phyloP scores from a whole-genome alignment of 208 protist species.

The Crithidia expoeki region DNA sequence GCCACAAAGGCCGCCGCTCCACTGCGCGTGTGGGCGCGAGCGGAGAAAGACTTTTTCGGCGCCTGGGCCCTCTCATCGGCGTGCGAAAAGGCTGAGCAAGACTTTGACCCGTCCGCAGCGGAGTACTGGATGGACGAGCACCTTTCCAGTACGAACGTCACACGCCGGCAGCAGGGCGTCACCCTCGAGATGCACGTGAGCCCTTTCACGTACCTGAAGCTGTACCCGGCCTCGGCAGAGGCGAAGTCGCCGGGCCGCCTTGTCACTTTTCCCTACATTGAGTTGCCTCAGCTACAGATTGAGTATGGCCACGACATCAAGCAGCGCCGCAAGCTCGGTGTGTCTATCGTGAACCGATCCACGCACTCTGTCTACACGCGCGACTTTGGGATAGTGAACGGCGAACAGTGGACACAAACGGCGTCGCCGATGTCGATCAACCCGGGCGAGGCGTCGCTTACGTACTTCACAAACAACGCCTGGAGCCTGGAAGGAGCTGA shows the following conservation, averaged over 20 bases:
- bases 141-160: slow-evolving; percentile 25
- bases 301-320: slow-evolving; percentile 53
- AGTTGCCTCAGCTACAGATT: slow-evolving; percentile 53
- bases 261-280: slow-evolving; percentile 41
- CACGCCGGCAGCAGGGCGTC: slow-evolving; percentile 40
- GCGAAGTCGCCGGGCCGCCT: not conserved
- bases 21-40: slow-evolving; percentile 72
- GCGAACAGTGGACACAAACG: slow-evolving; percentile 53
- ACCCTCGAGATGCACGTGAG: slow-evolving; percentile 42
- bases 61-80: slow-evolving; percentile 44
- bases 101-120: slow-evolving; percentile 52
- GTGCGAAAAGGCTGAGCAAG: slow-evolving; percentile 30
- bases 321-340: slow-evolving; percentile 55
- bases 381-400: slow-evolving; percentile 51
- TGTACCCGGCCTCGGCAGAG: slow-evolving; percentile 33
- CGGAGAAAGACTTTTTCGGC: slow-evolving; percentile 59
- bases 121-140: slow-evolving; percentile 53
- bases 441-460: slow-evolving; percentile 62
- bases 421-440: slow-evolving; percentile 47
- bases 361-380: slow-evolving; percentile 37
- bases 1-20: slow-evolving; percentile 11
- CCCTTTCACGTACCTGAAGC: slow-evolving; percentile 49
- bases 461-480: slow-evolving; percentile 62
- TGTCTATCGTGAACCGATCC: slow-evolving; percentile 61
- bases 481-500: slow-evolving; percentile 79